A percentile compares a stretch with the other conserved stretches of the same genome.
These are phyloP conservation scores for Sherardia arvensis DNA, from an alignment of 257 asterid genomes.

Conservation along the genomic window DNA sequence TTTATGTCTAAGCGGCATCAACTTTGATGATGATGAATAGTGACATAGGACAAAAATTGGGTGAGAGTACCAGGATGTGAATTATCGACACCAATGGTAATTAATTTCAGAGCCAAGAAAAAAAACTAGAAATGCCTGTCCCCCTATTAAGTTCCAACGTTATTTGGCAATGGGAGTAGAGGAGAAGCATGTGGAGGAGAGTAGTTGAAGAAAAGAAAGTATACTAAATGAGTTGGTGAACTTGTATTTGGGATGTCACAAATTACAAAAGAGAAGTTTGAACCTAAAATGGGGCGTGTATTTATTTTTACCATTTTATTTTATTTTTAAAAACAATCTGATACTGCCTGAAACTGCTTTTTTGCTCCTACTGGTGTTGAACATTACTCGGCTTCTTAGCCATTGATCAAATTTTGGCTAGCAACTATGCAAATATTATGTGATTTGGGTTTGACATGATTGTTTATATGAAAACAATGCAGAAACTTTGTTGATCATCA, in stretches of 20 bases:
- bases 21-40: too few species aligned
- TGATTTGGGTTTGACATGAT: slow-evolving; percentile 13
- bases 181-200: too few species aligned
- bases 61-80: too few species aligned
- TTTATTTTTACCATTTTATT: neutral
- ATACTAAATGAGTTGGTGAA: neutral
- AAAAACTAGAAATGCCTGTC: neutral
- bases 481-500: slow-evolving; percentile 94
- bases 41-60: too few species aligned
- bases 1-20: too few species aligned
- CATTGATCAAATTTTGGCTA: neutral
- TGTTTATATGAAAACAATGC: slow-evolving; percentile 29
- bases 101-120: neutral
- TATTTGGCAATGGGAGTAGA: too few species aligned
- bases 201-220: neutral
- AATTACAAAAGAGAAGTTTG: neutral
- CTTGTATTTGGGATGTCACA: neutral
- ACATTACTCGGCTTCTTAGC: neutral
- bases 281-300: neutral
- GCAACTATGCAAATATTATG: neutral
- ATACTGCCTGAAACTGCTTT: neutral
- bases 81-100: too few species aligned
- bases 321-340: neutral
- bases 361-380: neutral
- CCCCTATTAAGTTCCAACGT: neutral